Evolutionary conservation across 2,329 filamentous ascomycete genomes (phyloP).

Genomic region (Pezicula neosporulosa): DNA sequence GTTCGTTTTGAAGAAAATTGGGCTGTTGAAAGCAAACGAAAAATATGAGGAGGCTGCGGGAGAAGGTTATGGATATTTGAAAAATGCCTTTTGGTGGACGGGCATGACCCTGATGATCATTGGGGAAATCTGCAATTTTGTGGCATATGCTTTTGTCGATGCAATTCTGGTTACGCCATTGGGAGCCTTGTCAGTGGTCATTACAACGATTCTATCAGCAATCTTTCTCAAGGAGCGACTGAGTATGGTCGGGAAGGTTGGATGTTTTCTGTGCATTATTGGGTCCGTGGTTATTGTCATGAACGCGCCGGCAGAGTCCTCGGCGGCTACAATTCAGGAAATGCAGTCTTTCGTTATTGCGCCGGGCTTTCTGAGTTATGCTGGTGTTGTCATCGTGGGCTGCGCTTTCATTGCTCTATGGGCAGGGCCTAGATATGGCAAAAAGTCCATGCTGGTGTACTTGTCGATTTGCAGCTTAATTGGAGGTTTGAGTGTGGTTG

Average conservation of each 20-base stretch:
- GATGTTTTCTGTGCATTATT: constrained; percentile 92
- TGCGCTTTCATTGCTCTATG: constrained; percentile 72
- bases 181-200: constrained; percentile 86
- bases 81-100: constrained; percentile 91
- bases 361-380: constrained; percentile 82
- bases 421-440: constrained; percentile 83
- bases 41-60: constrained; percentile 96
- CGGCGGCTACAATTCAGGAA: constrained; percentile 83
- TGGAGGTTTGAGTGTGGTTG: constrained; percentile 89
- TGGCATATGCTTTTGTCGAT: constrained; percentile 94
- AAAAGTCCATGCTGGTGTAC: constrained; percentile 97
- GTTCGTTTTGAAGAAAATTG: constrained; percentile 93
- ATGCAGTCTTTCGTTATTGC: constrained; percentile 86
- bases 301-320: constrained; percentile 84
- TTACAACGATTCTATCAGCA: constrained; percentile 85
- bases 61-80: constrained; percentile 95
- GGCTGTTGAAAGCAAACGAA: constrained; percentile 84
- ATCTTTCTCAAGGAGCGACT: constrained; percentile 95
- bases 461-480: constrained; percentile 94
- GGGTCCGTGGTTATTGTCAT: constrained; percentile 92
- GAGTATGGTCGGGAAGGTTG: constrained; percentile 93
- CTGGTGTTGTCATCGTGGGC: constrained; percentile 76
- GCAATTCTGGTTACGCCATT: constrained; percentile 92
- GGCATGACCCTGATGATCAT: constrained; percentile 98
- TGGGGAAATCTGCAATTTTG: constrained; percentile 95